These are phyloP conservation scores for Daldinia decipiens DNA, from an alignment of 495 filamentous ascomycete genomes.

Conservation along the genomic window DNA sequence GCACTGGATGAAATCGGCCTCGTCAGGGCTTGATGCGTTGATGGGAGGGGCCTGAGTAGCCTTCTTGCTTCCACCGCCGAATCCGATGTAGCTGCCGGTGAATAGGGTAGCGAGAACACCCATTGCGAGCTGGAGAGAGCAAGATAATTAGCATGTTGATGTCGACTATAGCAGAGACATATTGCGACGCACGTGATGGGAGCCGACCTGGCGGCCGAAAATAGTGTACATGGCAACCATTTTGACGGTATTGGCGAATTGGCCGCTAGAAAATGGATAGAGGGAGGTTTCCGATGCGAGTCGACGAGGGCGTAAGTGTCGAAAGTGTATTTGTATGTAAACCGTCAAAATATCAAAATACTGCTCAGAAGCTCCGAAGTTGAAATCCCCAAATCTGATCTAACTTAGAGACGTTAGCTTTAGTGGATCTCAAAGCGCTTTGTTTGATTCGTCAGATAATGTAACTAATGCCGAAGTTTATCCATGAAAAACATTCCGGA, in stretches of 20 bases:
- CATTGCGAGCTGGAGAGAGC: constrained; percentile 79
- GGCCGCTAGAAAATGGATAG: constrained; percentile 37
- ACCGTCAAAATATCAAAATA: constrained; percentile 46
- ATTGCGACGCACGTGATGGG: constrained; percentile 80
- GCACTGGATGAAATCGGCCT: constrained; percentile 98
- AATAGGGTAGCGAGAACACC: constrained; percentile 75
- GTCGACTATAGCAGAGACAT: neutral
- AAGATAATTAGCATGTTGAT: constrained; percentile 41
- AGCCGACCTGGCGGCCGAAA: constrained; percentile 90
- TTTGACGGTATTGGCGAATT: constrained; percentile 62
- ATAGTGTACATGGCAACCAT: constrained; percentile 91
- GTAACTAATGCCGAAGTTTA: constrained; percentile 25
- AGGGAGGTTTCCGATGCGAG: constrained; percentile 28
- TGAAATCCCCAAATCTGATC: constrained; percentile 41
- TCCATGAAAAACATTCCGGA: constrained; percentile 19
- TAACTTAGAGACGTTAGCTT: constrained; percentile 24
- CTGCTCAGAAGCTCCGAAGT: constrained; percentile 44
- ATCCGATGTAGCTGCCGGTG: constrained; percentile 63
- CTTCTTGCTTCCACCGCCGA: constrained; percentile 72
- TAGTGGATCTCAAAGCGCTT: constrained; percentile 7
- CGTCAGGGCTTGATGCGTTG: constrained; percentile 87
- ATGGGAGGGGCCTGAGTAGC: constrained; percentile 75
- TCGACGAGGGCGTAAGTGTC: constrained; percentile 46
- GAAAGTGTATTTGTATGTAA: constrained; percentile 34
- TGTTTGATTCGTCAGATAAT: constrained; percentile 12